These are phyloP conservation scores for Akanthomyces muscarius DNA, from an alignment of 2,329 filamentous ascomycete genomes.

Conservation along the genomic window DNA sequence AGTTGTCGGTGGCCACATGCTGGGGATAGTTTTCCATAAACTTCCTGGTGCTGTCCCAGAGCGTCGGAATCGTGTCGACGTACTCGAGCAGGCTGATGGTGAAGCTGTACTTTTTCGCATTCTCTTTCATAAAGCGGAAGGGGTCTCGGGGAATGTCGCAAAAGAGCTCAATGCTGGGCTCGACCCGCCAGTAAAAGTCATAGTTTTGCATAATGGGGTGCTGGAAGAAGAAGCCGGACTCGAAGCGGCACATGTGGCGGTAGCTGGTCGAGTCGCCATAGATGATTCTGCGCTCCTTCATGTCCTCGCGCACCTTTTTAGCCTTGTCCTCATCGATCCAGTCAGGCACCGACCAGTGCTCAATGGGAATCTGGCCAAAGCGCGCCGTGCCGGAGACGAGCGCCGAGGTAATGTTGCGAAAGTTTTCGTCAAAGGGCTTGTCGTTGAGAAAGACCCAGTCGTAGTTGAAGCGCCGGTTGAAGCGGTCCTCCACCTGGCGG, in stretches of 20 bases:
- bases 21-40: slow-evolving; percentile 90
- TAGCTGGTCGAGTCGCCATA: slow-evolving; percentile 97
- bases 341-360: slow-evolving; percentile 96
- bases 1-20: slow-evolving; percentile 79
- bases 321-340: slow-evolving; percentile 96
- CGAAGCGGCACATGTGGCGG: slow-evolving; percentile 98
- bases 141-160: slow-evolving; percentile 95
- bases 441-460: slow-evolving; percentile 99
- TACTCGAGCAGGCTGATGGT: slow-evolving; percentile 95
- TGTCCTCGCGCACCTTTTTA: slow-evolving; percentile 84
- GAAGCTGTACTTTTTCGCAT: slow-evolving; percentile 98
- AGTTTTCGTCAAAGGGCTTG: slow-evolving; percentile 84
- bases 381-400: slow-evolving; percentile 90
- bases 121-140: slow-evolving; percentile 93
- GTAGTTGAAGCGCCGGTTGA: slow-evolving; percentile 95
- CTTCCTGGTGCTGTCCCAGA: slow-evolving; percentile 93
- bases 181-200: slow-evolving; percentile 99
- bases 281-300: slow-evolving; percentile 92
- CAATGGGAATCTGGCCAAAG: slow-evolving; percentile 82
- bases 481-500: slow-evolving; percentile 93
- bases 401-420: slow-evolving; percentile 85
- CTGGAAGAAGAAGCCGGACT: slow-evolving; percentile 98
- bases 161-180: slow-evolving; percentile 93
- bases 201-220: slow-evolving; percentile 92
- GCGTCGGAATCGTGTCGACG: slow-evolving; percentile 87